Base-by-base conservation (phyloP, 306 rosid species). In the Cicer pinnatifidum region DNA sequence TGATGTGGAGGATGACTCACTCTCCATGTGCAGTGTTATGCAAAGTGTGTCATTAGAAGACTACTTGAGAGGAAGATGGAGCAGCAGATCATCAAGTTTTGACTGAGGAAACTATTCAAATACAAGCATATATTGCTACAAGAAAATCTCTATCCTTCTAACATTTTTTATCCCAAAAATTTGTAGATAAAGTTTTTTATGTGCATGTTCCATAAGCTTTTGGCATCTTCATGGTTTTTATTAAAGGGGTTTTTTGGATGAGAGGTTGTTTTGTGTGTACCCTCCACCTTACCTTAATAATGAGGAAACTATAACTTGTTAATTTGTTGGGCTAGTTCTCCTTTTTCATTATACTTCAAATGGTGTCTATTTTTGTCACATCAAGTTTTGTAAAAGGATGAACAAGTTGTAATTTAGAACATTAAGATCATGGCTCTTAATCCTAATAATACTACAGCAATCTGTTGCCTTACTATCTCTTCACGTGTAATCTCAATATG, bases 31-130 rank as follows among this genome's bases (percentile, higher is more conserved):
- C 82, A 91, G 97, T 84, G 71, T 90, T 44, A 92, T 87, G 80
- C 99, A 90, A 15, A 82, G 82, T 54, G 84, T 91, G 67, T 86
- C 97, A 4, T 71, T 91, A 57, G 96, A 92, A 81, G 97, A 91
- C 80, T 95, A 95, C 78, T 76, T 95, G 79, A 84, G 80, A 84
- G 97, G 97, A 62, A 74, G 97, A 76, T 91, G 97, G 92, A 91
- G 99, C 87, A 91, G 99, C 87, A 92, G 92, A 28, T 84, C 93
- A 65, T 91, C 99, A 11, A 92, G 99, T 89, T 95, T 91, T 75
- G 97, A 95, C 88, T 95, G 82, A 88, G 59, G 45, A 35, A 79
- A 65, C 38, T 11, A 28, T 28, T 28, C 35, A 28, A 28, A 28
- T 28, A 20, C 77, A 23, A 16, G 84, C 82, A 62, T 71, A 37